phyloP scores from a whole-genome alignment of 2,329 filamentous ascomycete genomes.

The Aureobasidium musti region DNA sequence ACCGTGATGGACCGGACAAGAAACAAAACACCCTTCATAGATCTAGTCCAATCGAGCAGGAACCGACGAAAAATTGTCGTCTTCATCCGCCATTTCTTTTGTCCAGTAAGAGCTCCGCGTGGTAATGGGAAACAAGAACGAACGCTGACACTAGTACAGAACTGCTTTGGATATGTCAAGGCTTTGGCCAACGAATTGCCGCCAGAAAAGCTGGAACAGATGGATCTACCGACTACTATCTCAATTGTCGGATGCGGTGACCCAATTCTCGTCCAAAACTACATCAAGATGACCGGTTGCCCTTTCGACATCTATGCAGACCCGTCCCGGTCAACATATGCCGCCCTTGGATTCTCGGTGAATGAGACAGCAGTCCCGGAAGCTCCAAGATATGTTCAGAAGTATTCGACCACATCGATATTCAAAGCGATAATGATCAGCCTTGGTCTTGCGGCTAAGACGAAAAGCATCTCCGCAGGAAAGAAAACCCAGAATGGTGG shows the following conservation, averaged over 20 bases:
- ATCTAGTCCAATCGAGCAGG: neutral
- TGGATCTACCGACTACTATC: constrained; percentile 36
- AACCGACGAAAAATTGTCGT: constrained; percentile 38
- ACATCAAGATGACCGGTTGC: constrained; percentile 37
- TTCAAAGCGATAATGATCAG: constrained; percentile 5
- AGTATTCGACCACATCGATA: constrained; percentile 31
- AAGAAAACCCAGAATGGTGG: constrained; percentile 40
- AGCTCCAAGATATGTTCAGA: constrained; percentile 37
- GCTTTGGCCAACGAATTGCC: constrained; percentile 37
- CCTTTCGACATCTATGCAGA: constrained; percentile 41
- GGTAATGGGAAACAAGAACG: neutral
- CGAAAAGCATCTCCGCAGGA: neutral
- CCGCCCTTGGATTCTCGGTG: constrained; percentile 38
- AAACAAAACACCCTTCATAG: constrained; percentile 6
- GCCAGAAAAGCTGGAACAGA: constrained; percentile 32
- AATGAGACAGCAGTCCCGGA: constrained; percentile 35
- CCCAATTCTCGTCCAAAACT: constrained; percentile 38
- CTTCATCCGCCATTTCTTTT: constrained; percentile 47
- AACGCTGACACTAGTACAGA: neutral
- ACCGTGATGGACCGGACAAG: constrained; percentile 11
- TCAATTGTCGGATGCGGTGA: constrained; percentile 43
- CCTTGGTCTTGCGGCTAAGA: neutral
- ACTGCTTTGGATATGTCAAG: constrained; percentile 31
- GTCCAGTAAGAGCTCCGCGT: constrained; percentile 28
- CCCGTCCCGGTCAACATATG: constrained; percentile 37